Evolutionary conservation across 495 filamentous ascomycete species (phyloP), one percentile per base, ranked within the genome.

Genomic region (Endocarpon pusillum): DNA sequence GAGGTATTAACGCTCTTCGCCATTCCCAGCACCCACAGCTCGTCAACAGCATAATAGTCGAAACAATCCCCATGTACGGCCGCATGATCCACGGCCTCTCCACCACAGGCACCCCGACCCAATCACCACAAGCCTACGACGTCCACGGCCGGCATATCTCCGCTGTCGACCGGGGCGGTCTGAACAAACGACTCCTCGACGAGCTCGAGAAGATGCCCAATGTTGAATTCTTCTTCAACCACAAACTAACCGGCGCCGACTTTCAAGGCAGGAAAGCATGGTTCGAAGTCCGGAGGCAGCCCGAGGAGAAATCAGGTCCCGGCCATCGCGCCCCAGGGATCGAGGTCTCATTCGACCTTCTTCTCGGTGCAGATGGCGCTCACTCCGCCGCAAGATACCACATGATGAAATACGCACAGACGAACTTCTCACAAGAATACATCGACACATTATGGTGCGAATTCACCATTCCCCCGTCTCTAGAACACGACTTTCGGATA

Each of bases 401-500:
- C 48, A 64, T 96, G 58, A 96, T 96, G 84, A 94, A 93, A 55
- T 93, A 62, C 45, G 65, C 73, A 3, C 71, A 81, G 4, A 80
- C 96, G 64, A 68, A 82, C 49, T 96, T 94, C 46, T 67, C 86
- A 38, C 89, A 99, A 50, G 73, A 85, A 47, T 99, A 99, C 49
- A 85, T 99, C 54, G 85, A 94, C 52, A 87, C 87, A 0, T 58
- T 96, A 6, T 99, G 89, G 89, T 94, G 89, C 58, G 91, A 99
- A 43, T 94, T 94, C 50, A 75, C 73, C 26, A 87, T 99, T 38
- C 60, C 67, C 1, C 67, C 80, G 0, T 56, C 62, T 0, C 48
- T 62, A 10, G 41, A 55, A 15, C 58, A 63, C 8, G 66, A 60
- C 40, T 99, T 86, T 50, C 59, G 60, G 20, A 81, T 94, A 35